A percentile compares a stretch with the other conserved stretches of the same genome.
These are phyloP conservation scores for Astraeus odoratus DNA, from an alignment of 768 basidiomycete species.

Conservation along the genomic window DNA sequence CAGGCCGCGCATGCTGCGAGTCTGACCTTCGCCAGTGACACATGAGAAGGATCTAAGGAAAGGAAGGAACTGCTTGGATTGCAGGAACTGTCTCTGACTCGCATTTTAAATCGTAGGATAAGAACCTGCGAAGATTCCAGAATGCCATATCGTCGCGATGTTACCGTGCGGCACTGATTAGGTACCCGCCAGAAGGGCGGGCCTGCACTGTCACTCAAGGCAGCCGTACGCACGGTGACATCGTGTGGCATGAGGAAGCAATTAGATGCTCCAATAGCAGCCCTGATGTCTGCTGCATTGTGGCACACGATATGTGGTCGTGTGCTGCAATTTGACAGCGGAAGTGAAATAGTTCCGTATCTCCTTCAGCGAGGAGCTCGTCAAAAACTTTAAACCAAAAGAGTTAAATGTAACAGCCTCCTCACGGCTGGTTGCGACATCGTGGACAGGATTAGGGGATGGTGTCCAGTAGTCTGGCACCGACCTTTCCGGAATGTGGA, in stretches of 20 bases:
- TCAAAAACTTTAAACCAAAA: constrained; percentile 30
- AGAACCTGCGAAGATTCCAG: constrained; percentile 12
- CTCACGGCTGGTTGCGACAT: constrained; percentile 17
- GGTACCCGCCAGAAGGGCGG: constrained; percentile 16
- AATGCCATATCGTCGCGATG: constrained; percentile 20
- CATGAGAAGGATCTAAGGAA: constrained; percentile 37
- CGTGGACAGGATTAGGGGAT: constrained; percentile 13
- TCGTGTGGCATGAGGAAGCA: constrained; percentile 20
- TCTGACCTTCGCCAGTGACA: constrained; percentile 67
- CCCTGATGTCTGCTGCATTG: constrained; percentile 2
- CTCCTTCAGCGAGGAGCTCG: constrained; percentile 11
- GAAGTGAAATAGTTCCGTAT: constrained; percentile 12
- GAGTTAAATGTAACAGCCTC: constrained; percentile 25
- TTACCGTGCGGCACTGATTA: constrained; percentile 17
- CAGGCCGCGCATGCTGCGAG: background rate
- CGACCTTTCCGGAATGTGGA: constrained; percentile 8
- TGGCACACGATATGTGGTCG: constrained; percentile 10
- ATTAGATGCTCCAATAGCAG: constrained; percentile 27
- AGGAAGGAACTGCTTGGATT: constrained; percentile 8
- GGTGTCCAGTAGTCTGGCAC: constrained; percentile 11
- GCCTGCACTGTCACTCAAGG: constrained; percentile 15
- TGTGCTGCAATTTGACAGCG: constrained; percentile 17
- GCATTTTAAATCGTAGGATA: constrained; percentile 21
- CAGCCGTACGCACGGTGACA: constrained; percentile 16
- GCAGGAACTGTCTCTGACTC: background rate